These are phyloP conservation scores for Huntiella bhutanensis DNA, from an alignment of 2,329 filamentous ascomycete species.

Conservation along the genomic window DNA sequence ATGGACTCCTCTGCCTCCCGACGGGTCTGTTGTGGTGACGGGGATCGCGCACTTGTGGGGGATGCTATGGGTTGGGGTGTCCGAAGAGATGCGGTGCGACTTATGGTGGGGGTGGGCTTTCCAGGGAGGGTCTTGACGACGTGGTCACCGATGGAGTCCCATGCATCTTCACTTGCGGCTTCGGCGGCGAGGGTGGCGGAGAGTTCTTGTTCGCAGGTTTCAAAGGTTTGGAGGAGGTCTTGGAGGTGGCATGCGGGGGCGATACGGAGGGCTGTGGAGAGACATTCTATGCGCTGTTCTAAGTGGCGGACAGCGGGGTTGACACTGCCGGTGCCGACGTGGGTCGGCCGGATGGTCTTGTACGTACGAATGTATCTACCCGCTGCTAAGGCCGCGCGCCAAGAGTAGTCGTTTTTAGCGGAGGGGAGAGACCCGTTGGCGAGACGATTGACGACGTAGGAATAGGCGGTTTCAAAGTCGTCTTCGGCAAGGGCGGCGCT, in stretches of 20 bases:
- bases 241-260: slow-evolving; percentile 51
- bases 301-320: slow-evolving; percentile 49
- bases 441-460: slow-evolving; percentile 57
- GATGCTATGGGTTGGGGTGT: slow-evolving; percentile 2
- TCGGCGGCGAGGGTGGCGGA: slow-evolving; percentile 47
- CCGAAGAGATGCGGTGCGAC: slow-evolving; percentile 1
- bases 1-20: slow-evolving; percentile 38
- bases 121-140: background rate
- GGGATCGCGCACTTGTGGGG: background rate
- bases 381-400: slow-evolving; percentile 62
- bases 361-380: slow-evolving; percentile 48
- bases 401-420: slow-evolving; percentile 45
- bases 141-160: slow-evolving; percentile 45
- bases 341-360: slow-evolving; percentile 35
- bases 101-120: background rate
- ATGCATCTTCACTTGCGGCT: slow-evolving; percentile 47
- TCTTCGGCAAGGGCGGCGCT: slow-evolving; percentile 58
- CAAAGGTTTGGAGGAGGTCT: slow-evolving; percentile 57
- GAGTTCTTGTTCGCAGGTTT: slow-evolving; percentile 61
- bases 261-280: slow-evolving; percentile 55
- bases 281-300: slow-evolving; percentile 64
- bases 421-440: slow-evolving; percentile 17
- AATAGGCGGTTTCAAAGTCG: slow-evolving; percentile 74
- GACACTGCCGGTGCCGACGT: slow-evolving; percentile 39
- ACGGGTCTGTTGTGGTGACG: background rate